Evolutionary conservation across 2,329 filamentous ascomycete genomes (phyloP), one percentile per base, ranked within the genome.

Genomic region (Teratosphaeria destructans): DNA sequence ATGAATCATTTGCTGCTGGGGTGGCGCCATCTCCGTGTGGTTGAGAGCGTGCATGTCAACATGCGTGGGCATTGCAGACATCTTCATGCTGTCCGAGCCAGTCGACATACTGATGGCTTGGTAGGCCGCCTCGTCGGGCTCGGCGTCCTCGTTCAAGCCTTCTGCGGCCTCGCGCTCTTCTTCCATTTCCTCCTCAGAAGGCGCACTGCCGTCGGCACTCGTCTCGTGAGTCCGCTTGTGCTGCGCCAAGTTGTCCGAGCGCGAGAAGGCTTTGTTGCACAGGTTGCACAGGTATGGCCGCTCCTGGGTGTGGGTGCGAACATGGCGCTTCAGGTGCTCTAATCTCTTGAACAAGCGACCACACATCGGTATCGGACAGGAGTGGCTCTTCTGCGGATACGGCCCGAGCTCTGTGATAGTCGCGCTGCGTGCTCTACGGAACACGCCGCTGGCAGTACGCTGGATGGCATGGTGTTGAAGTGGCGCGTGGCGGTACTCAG

Each of bases 171-270:
- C 89, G 65, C 95, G 90, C 62, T 93, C 90, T 58, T 94, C 89
- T 70, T 95, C 90, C 66, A 93, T 85, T 54, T 95, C 90, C 67
- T 95, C 91, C 60, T 93, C 91, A 47, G 85, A 80, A 60, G 86
- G 73, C 82, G 87, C 79, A 66, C 81, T 78, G 64, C 82, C 83
- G 66, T 85, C 82, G 61, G 81, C 79, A 67, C 84, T 82, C 55
- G 81, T 80, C 79, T 96, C 95, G 77, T 97, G 93, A 68, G 91
- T 96, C 70, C 81, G 82, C 72, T 81, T 82, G 76, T 89, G 86
- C 89, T 99, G 94, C 75, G 94, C 94, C 77, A 99, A 88, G 76
- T 99, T 99, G 80, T 99, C 94, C 71, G 93, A 97, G 78, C 94
- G 84, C 61, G 94, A 97, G 77, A 99, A 99, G 66, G 93, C 93